phyloP scores from a whole-genome alignment of 1,139 yeast species.

The Candida neerlandica region DNA sequence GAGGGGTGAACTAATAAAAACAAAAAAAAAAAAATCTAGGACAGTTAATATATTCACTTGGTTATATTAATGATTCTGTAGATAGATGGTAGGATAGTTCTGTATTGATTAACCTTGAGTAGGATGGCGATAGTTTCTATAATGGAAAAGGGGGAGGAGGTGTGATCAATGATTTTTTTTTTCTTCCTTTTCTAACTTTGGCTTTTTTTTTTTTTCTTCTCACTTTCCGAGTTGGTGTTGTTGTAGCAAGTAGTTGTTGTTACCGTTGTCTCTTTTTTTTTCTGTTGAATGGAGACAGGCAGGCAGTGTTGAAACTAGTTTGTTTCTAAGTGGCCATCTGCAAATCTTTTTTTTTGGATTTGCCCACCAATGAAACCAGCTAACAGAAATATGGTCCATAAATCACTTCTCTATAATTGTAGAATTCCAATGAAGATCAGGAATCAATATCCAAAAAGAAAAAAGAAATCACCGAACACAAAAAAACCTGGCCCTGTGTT shows the following conservation, averaged over 20 bases:
- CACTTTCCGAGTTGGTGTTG: neutral
- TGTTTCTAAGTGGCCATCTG: neutral
- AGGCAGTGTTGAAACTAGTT: neutral
- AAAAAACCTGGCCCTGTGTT: no score
- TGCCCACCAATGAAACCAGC: neutral
- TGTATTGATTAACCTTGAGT: neutral
- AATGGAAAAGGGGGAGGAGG: neutral
- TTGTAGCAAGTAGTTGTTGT: neutral
- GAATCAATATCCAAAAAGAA: no score
- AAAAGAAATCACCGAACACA: no score
- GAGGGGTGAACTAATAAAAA: neutral
- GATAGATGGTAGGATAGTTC: neutral
- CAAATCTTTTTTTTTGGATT: neutral
- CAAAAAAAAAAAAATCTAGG: neutral
- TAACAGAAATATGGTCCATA: neutral
- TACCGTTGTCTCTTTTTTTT: conserved; percentile 1
- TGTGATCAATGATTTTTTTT: conserved; percentile 2
- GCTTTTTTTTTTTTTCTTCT: conserved; percentile 6
- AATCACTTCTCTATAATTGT: no score
- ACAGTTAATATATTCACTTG: neutral
- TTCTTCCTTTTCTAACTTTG: conserved; percentile 10
- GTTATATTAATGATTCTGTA: neutral
- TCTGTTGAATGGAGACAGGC: neutral
- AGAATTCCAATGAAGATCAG: no score
- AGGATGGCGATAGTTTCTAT: neutral